Conservation (phyloP, 1,284 basidiomycete species). For the Boletus putidus region DNA sequence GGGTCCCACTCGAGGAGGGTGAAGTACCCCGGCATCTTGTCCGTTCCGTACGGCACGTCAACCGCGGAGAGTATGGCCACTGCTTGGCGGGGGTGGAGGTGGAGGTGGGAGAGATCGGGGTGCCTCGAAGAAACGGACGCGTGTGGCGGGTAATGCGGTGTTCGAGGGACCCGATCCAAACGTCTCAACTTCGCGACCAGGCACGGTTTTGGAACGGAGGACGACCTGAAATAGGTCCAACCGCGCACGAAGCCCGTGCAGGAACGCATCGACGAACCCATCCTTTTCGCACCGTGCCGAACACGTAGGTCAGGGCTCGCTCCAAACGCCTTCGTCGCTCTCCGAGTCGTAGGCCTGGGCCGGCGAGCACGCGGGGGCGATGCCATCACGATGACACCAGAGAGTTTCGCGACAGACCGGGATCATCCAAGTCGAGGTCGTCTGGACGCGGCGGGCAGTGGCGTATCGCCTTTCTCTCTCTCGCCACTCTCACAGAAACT, state of each 20-base stretch:
- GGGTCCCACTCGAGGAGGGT: not conserved
- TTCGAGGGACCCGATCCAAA: slow-evolving; percentile 28
- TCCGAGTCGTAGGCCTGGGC: too few species aligned
- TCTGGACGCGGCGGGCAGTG: too few species aligned
- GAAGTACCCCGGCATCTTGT: slow-evolving; percentile 13
- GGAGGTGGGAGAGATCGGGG: slow-evolving; percentile 7
- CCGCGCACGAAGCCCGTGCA: slow-evolving; percentile 31
- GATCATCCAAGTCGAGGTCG: too few species aligned
- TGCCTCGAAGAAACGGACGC: slow-evolving; percentile 30
- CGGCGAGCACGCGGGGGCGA: too few species aligned
- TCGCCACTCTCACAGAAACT: too few species aligned
- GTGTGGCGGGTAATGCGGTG: slow-evolving; percentile 13
- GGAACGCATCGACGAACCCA: slow-evolving; percentile 22
- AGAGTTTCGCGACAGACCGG: too few species aligned
- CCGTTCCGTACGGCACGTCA: slow-evolving; percentile 31
- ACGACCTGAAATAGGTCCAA: slow-evolving; percentile 38
- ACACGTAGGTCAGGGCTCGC: too few species aligned
- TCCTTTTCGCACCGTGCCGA: slow-evolving; percentile 38
- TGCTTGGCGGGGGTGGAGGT: not conserved
- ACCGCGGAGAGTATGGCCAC: slow-evolving; percentile 10
- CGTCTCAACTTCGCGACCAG: slow-evolving; percentile 16
- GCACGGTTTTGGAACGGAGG: slow-evolving; percentile 22
- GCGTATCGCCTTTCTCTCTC: too few species aligned
- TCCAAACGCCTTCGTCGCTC: too few species aligned
- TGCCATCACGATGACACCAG: too few species aligned